Evolutionary conservation across 225 moss, liverwort and hornwort genomes (phyloP), one percentile per base, ranked within the genome.

Genomic region (Sphagnum tenellum): DNA sequence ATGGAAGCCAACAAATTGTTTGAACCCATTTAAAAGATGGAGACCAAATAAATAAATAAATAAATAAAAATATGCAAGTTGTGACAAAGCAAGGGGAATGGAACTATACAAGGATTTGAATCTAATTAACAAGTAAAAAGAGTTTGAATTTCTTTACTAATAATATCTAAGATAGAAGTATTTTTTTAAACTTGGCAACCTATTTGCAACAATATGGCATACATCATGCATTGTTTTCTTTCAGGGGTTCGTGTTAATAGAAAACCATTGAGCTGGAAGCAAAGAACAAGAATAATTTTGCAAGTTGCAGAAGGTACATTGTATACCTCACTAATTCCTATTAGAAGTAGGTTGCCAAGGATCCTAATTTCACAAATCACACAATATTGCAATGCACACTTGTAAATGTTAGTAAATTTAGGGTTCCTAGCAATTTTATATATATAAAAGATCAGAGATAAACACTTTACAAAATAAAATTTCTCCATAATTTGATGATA

Each of bases 301-400:
- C 72, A 81, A 74, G 49, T 81, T 49, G 81, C 77, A 61, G 81
- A 81, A 75, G 81, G 81, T 81, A 66, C 5, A 47, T 66, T 48
- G 50, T 29, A 49, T 2, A 5, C 3, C 7, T 3, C 4, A 3
- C 14, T n/a, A 13, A 8, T 0, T 57, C 7, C 0, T 67, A 3
- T 12, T 47, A 46, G 1, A 4, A 29, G 8, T n/a, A n/a, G n/a
- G n/a, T n/a, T n/a, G n/a, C 8, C 50, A 49, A 47, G 62, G 29
- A 14, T 8, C 9, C 9, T 60, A 9, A 63, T 12, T 64, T n/a
- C 47, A 11, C 50, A 49, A 12, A 10, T 55, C 29, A 29, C 29
- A 29, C 29, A 29, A 29, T 29, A 29, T 0, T 29, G 9, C 2
- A 29, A 29, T 29, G 9, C 2, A 8, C 55, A 55, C 8, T 55